These are phyloP conservation scores for Cornus florida DNA, from an alignment of 148 eudicot genomes.

Conservation along the genomic window DNA sequence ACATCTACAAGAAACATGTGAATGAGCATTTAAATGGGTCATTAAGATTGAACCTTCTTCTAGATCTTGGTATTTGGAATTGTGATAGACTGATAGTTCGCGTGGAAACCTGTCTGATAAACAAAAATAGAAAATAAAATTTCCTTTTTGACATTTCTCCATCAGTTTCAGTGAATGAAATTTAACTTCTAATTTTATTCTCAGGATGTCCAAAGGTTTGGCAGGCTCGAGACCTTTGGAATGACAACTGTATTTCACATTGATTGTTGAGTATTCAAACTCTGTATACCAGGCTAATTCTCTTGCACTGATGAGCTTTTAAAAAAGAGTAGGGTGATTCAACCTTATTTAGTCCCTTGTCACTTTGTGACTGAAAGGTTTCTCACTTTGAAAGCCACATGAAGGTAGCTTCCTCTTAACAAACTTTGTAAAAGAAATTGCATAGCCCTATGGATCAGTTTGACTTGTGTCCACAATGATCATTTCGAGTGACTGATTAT, in stretches of 20 bases:
- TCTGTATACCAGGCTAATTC: background rate
- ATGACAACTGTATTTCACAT: background rate
- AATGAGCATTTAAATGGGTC: background rate
- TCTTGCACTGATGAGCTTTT: background rate
- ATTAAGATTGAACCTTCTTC: background rate
- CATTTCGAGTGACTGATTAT: too few species aligned
- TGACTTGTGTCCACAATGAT: too few species aligned
- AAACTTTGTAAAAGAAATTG: too few species aligned
- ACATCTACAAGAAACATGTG: background rate
- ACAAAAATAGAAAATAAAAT: too few species aligned
- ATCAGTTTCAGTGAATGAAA: background rate
- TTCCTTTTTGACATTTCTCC: too few species aligned
- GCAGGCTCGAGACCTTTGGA: background rate
- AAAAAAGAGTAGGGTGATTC: background rate
- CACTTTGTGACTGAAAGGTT: background rate
- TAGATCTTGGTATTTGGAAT: background rate
- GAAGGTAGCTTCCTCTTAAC: background rate
- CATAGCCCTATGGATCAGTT: too few species aligned
- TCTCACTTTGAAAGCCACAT: background rate
- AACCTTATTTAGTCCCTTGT: background rate
- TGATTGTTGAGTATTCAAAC: background rate
- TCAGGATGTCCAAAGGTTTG: background rate
- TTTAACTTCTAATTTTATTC: background rate
- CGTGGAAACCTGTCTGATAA: background rate
- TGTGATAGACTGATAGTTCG: background rate